These are phyloP conservation scores for Meira nashicola DNA, from an alignment of 1,284 basidiomycete species.

Conservation along the genomic window DNA sequence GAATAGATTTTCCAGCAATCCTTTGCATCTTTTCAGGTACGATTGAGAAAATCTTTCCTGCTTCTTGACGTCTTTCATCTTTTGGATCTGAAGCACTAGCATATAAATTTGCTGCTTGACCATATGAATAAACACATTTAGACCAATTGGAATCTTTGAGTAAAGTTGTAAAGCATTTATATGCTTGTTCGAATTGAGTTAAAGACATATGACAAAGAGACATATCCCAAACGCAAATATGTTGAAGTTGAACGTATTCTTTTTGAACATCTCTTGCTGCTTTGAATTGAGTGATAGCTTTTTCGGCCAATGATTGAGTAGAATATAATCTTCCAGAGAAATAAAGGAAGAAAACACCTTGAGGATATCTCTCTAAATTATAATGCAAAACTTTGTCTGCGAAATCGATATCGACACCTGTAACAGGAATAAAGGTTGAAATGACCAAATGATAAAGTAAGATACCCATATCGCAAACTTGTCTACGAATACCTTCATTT, in stretches of 20 bases:
- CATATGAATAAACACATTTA: conserved; percentile 51
- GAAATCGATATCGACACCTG: conserved; percentile 46
- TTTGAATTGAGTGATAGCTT: conserved; percentile 42
- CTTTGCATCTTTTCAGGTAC: conserved; percentile 45
- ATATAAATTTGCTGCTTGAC: conserved; percentile 36
- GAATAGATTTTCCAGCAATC: conserved; percentile 52
- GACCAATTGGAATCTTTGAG: conserved; percentile 50
- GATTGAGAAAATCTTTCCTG: conserved; percentile 30
- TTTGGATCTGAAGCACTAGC: conserved; percentile 17
- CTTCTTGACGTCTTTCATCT: conserved; percentile 19
- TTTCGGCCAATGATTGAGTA: conserved; percentile 41
- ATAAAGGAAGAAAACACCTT: conserved; percentile 52
- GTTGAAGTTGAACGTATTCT: conserved; percentile 51
- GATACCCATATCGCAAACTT: conserved; percentile 47
- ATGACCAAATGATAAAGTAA: conserved; percentile 49
- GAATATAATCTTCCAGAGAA: conserved; percentile 52
- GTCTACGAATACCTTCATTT: conserved; percentile 15
- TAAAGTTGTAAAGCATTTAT: conserved; percentile 37
- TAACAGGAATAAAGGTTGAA: conserved; percentile 50
- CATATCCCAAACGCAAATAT: conserved; percentile 52
- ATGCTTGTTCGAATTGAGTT: conserved; percentile 34
- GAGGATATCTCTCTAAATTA: conserved; percentile 46
- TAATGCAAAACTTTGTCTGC: conserved; percentile 51
- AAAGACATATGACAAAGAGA: conserved; percentile 48
- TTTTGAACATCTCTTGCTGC: conserved; percentile 46